A percentile compares a stretch with the other conserved stretches of the same genome.
These are phyloP conservation scores for Cyclotella atomus DNA, from an alignment of 108 stramenopile species.

Conservation along the genomic window DNA sequence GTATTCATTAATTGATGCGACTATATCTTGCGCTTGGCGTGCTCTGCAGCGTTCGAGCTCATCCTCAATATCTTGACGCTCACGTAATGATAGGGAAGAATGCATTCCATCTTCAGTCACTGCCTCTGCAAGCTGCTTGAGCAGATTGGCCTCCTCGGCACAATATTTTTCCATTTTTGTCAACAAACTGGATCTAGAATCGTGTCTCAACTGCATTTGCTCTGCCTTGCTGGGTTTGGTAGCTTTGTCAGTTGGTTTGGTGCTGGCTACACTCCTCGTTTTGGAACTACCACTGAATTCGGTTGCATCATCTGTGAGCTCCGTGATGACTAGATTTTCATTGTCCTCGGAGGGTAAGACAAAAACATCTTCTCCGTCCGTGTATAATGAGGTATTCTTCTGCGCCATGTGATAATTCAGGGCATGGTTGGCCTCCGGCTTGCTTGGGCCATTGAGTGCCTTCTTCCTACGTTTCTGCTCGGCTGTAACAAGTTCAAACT, in stretches of 20 bases:
- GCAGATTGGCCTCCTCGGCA: background rate
- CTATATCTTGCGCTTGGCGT: background rate
- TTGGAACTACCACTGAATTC: background rate
- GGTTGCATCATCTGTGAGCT: background rate
- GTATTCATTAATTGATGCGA: background rate
- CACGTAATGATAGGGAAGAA: background rate
- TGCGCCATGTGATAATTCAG: conserved; percentile 3
- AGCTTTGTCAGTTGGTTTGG: background rate
- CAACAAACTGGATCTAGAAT: background rate
- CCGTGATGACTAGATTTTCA: background rate
- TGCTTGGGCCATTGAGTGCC: background rate
- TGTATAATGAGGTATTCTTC: background rate
- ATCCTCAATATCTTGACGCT: conserved; percentile 12
- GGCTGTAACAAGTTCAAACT: background rate
- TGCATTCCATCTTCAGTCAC: conserved; percentile 8
- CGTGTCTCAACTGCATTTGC: background rate
- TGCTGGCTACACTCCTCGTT: background rate
- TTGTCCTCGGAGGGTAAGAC: conserved; percentile 8
- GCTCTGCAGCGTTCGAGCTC: conserved; percentile 2
- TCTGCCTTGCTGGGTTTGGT: background rate
- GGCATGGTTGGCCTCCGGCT: conserved; percentile 1
- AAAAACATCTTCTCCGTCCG: conserved; percentile 2
- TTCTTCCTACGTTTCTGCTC: conserved; percentile 8
- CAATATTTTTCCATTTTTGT: conserved; percentile 1
- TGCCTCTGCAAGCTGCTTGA: conserved; percentile 3